Conservation (phyloP, 306 rosid genomes). For the Casuarina cunninghamiana region DNA sequence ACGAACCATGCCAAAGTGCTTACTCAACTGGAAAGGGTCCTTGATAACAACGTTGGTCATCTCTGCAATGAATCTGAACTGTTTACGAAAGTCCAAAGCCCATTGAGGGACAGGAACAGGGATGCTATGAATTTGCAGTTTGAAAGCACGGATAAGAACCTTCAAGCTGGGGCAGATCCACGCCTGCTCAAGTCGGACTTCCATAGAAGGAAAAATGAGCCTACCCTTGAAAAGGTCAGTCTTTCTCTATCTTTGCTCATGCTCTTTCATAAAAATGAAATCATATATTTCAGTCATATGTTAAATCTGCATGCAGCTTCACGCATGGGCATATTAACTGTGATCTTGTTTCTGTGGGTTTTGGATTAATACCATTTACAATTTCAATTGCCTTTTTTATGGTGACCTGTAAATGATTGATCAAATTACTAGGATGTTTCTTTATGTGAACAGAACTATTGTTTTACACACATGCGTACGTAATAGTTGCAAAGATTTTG, state of each 20-base stretch:
- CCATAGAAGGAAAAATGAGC: conserved; percentile 18
- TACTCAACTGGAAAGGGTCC: conserved; percentile 31
- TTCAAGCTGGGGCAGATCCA: conserved; percentile 23
- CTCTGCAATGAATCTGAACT: conserved; percentile 34
- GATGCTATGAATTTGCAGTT: conserved; percentile 18
- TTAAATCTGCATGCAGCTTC: conserved; percentile 2
- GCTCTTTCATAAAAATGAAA: neutral
- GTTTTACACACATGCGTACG: neutral
- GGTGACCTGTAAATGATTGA: neutral
- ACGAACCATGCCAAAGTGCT: conserved; percentile 15
- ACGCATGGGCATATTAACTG: neutral
- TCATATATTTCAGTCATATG: conserved; percentile 1
- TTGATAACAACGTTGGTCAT: conserved; percentile 21
- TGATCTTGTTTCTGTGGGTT: conserved; percentile 9
- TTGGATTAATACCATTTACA: neutral
- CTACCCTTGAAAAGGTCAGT: conserved; percentile 26
- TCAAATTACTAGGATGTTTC: neutral
- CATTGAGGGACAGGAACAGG: too few species aligned
- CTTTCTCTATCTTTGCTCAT: neutral
- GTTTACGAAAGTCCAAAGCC: conserved; percentile 11
- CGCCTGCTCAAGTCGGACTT: conserved; percentile 12
- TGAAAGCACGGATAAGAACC: conserved; percentile 31
- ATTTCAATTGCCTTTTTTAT: conserved; percentile 9
- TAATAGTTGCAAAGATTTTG: conserved; percentile 17
- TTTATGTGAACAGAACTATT: conserved; percentile 1